Base-by-base conservation (phyloP, 441 rosid species). In the Populus hybrid region DNA sequence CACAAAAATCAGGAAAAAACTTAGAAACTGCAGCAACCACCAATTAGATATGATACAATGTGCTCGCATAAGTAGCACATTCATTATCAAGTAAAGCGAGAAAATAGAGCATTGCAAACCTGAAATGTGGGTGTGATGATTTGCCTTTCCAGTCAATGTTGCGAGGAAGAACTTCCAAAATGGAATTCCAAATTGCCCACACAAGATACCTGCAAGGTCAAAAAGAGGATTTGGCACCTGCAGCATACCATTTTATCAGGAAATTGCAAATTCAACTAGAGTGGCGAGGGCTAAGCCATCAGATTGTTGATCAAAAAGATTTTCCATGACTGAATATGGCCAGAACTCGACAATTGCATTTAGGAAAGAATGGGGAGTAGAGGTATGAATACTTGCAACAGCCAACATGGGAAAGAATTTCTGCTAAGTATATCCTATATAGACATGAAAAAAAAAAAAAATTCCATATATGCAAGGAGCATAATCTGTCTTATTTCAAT, bases 131-230 rank as follows among this genome's bases (percentile, higher is more conserved):
- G 90, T 84, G 93, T 95, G 75, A 95, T 85, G 23, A 95, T n/a
- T 79, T 23, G 99, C 99, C 86, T 95, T 95, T 67, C 99, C 99
- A 30, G 91, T 83, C 82, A 95, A 72, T 34, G 99, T 95, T 21
- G 98, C 89, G 5, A 93, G 79, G 76, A 93, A 93, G 80, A 95
- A 95, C 79, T 92, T 88, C 98, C 97, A 91, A 84, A 93, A 95
- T 14, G 96, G 91, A 77, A 95, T 78, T 75, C 97, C 99, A 73
- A 95, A 91, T 82, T 95, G 99, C 73, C 99, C 99, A 36, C 99
- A 95, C 99, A 95, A 89, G 67, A 95, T 95, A 76, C 99, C 99
- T 77, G 99, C 99, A 10, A 95, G 97, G 84, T 95, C 99, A 85
- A 95, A 95, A 70, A 95, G 85, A 77, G 99, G 99, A 88, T 95